phyloP scores from a whole-genome alignment of 2,329 filamentous ascomycete species.

The Claviceps capensis region DNA sequence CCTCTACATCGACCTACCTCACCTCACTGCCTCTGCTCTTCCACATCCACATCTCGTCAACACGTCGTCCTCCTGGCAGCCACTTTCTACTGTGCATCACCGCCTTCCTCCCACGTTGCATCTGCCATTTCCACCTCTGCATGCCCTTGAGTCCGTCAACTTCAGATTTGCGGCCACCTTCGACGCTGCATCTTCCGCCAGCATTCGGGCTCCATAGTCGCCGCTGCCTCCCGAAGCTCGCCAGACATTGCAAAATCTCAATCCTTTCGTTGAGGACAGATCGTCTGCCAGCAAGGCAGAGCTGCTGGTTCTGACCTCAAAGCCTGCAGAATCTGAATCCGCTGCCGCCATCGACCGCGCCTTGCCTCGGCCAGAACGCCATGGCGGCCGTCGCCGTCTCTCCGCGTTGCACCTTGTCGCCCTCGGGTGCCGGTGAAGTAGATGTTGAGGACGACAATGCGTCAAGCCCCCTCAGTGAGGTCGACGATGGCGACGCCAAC shows the following conservation, averaged over 20 bases:
- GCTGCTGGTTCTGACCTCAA: background rate
- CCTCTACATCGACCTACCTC: background rate
- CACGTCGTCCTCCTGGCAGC: background rate
- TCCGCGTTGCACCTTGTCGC: slow-evolving; percentile 34
- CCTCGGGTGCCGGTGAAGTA: slow-evolving; percentile 21
- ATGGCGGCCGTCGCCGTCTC: slow-evolving; percentile 43
- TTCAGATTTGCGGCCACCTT: slow-evolving; percentile 3
- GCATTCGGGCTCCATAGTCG: background rate
- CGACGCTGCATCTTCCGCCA: background rate
- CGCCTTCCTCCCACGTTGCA: background rate
- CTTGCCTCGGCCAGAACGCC: slow-evolving; percentile 7
- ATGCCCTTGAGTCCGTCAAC: background rate
- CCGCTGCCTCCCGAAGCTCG: background rate
- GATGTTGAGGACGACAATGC: slow-evolving; percentile 54
- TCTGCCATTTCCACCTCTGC: slow-evolving; percentile 2
- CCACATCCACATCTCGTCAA: slow-evolving; percentile 2
- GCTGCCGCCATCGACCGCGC: slow-evolving; percentile 7
- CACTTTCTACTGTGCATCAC: background rate
- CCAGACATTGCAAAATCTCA: background rate
- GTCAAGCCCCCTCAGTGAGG: slow-evolving; percentile 87
- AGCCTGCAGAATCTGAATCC: background rate
- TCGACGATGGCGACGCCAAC: slow-evolving; percentile 65
- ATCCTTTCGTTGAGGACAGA: background rate
- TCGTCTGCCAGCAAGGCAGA: background rate
- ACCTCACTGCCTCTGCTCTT: background rate